Evolutionary conservation across 805 yeast genomes (phyloP), one percentile per base, ranked within the genome.

Genomic region (Cyberlindnera sargentensis): DNA sequence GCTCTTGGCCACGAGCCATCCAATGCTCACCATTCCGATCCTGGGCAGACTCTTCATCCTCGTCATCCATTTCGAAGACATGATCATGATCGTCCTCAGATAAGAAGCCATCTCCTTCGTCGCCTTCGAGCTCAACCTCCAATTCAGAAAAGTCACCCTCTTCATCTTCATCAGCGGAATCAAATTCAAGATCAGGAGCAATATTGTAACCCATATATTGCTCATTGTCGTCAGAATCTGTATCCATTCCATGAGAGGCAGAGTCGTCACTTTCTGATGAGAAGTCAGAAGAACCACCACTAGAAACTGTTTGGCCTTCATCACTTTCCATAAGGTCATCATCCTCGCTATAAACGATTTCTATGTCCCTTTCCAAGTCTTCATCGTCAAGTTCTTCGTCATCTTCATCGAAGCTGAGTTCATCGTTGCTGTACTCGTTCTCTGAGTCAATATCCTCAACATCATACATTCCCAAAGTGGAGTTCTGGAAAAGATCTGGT

Each of bases 381-480:
- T 47, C 48, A 33, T 63, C 74, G 45, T 67, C 74, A n/a, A 39
- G 47, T 4, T 42, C 46, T 9, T 47, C 52, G 31, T 63, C 75
- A 43, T 67, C 75, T 7, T 69, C 75, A 40, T 69, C 64, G 44
- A 68, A 70, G 8, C 67, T 69, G 5, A 70, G 80, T 29, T 69
- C 76, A 26, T 69, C 73, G 34, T 72, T 79, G 25, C 68, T 76
- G n/a, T 69, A 77, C 7, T 75, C 81, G 9, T 76, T 83, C 31
- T 80, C 84, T 36, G 76, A 76, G 49, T 78, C 83, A 31, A 76
- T 73, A 41, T 82, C 93, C 31, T 74, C 85, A 34, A 85, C 81
- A 53, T 91, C 97, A 59, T 84, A 91, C 95, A 91, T 90, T 2
- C 96, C 97, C 34, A 91, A 69, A 0, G 97, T 86, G 0, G 97